Evolutionary conservation across 73 alveolate species (phyloP).

Genomic region (Tetrahymena elliotti): DNA sequence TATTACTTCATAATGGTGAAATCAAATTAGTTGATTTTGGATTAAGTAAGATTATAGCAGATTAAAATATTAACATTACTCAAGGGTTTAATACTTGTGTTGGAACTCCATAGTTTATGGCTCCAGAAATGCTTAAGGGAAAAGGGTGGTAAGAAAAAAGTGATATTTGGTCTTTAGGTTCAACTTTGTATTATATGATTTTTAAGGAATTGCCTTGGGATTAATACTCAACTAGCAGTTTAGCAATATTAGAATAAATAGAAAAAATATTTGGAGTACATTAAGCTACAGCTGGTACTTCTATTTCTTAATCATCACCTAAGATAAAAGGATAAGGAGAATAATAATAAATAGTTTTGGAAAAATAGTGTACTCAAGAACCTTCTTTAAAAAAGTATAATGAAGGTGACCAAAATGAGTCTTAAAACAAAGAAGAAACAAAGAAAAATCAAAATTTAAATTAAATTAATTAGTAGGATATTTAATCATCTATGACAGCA

Average conservation of each 20-base stretch:
- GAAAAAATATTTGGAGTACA: neutral
- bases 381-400: neutral
- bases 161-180: slow-evolving; percentile 40
- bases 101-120: slow-evolving; percentile 41
- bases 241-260: neutral
- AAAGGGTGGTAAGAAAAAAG: slow-evolving; percentile 16
- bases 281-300: neutral
- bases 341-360: neutral
- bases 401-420: neutral
- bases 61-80: neutral
- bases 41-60: neutral
- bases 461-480: neutral
- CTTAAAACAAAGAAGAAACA: neutral
- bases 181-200: slow-evolving; percentile 18
- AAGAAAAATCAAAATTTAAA: neutral
- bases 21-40: slow-evolving; percentile 37
- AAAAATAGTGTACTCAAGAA: neutral
- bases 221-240: neutral
- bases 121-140: slow-evolving; percentile 34
- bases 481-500: neutral
- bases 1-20: slow-evolving; percentile 38
- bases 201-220: neutral
- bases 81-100: neutral
- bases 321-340: neutral
- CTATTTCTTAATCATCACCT: neutral